Conservation (phyloP, 2,329 filamentous ascomycete genomes). For the Cytospora paraplurivora region DNA sequence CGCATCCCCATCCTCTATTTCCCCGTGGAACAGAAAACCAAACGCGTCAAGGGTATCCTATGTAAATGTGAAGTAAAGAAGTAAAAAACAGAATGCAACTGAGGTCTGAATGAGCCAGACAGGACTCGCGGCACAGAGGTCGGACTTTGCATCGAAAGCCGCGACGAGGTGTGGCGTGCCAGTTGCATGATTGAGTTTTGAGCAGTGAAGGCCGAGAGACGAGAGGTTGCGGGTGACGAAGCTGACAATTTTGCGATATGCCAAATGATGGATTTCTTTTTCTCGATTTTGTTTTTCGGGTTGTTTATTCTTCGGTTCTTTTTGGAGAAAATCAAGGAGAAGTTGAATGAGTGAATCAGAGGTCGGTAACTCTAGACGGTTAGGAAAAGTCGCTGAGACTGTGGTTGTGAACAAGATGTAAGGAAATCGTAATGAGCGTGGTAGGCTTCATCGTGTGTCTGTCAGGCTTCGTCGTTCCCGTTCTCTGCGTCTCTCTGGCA, state of each 20-base stretch:
- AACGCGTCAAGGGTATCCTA: conserved; percentile 30
- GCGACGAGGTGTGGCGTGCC: background rate
- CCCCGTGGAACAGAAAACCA: conserved; percentile 24
- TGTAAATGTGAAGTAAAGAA: conserved; percentile 19
- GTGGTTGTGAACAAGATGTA: conserved; percentile 15
- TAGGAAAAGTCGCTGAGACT: conserved; percentile 31
- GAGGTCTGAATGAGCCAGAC: conserved; percentile 1
- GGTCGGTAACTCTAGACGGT: conserved; percentile 33
- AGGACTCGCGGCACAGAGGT: background rate
- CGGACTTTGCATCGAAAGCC: background rate
- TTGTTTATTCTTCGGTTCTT: conserved; percentile 21
- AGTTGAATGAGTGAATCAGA: conserved; percentile 34
- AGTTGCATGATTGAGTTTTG: background rate
- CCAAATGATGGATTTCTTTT: conserved; percentile 19
- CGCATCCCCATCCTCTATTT: conserved; percentile 8
- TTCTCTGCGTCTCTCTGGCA: conserved; percentile 8
- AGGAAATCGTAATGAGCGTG: conserved; percentile 26
- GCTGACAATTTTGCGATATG: conserved; percentile 24
- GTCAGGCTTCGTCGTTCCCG: conserved; percentile 22
- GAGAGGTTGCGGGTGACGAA: conserved; percentile 5
- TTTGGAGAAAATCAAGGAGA: conserved; percentile 26
- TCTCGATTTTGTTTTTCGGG: conserved; percentile 23
- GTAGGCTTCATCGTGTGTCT: conserved; percentile 24
- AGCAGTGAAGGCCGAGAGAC: conserved; percentile 7
- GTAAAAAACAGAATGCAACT: conserved; percentile 4